These are phyloP conservation scores for Zea mays DNA, from an alignment of 176 grass and related monocot species.

Conservation along the genomic window Zm-B73-REFERENCE-NAM-5.0 NC_050096.1:170823501-170824000, in stretches of 20 bases:
- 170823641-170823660: conserved; percentile 23
- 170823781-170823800: conserved; percentile 41
- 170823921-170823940: neutral
- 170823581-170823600: conserved; percentile 70
- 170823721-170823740: conserved; percentile 18
- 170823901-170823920: neutral
- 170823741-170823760: conserved; percentile 35
- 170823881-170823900: neutral
- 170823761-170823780: conserved; percentile 56
- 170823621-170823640: conserved; percentile 14
- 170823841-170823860: neutral
- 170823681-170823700: neutral
- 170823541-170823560: conserved; percentile 63
- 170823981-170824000: too few relatives aligned
- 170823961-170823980: too few relatives aligned
- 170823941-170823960: neutral
- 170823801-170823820: neutral
- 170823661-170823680: neutral
- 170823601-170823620: conserved; percentile 40
- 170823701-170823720: conserved; percentile 30
- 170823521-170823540: conserved; percentile 46
- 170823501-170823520: conserved; percentile 54
- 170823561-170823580: conserved; percentile 74
- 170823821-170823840: neutral
- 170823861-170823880: neutral